Base-by-base conservation (phyloP, 306 rosid genomes). In the Begonia fuchsioides region DNA sequence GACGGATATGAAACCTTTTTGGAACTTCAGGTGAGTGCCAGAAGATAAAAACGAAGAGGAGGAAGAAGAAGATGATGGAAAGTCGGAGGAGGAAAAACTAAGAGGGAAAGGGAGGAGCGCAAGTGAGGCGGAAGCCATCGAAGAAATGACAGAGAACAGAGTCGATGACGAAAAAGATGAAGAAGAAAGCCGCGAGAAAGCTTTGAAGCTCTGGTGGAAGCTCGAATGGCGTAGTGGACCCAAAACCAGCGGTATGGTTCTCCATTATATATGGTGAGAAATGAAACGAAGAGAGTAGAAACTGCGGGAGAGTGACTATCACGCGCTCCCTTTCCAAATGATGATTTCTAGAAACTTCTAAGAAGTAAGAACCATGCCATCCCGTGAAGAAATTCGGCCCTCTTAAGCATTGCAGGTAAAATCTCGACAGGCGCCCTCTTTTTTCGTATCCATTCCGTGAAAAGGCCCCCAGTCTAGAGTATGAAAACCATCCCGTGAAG, bases 51-150 rank as follows among this genome's bases (percentile, higher is more conserved):
- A 71, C 35, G 70, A 67, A 5, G 61, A 7, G 7, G 66, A 46
- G 3, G 75, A 57, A 19, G 74, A 59, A 10, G 78, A 15, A 44
- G 54, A n/a, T n/a, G n/a, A 45, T 49, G 51, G 57, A 12, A 57
- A 61, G 17, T 68, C 73, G 32, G 67, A 45, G 43, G 61, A 26
- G 12, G 45, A 12, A 18, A 61, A 68, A 55, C 43, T 51, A 39
- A 68, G 73, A 14, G 74, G 35, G 53, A 92, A 55, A 32, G 80
- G 75, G 40, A 65, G 67, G 43, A 70, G 59, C 1, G 78, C 66
- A 59, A 83, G 72, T 45, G 93, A 63, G 16, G 69, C 49, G 59
- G 67, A 55, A 43, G 87, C 93, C 95, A 83, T 83, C 55, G 80
- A 63, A 51, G 11, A 35, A 43, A 2, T 39, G 39, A 17, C 7